Percentiles rank a stretch among this genome's conserved stretches.
phyloP scores from a whole-genome alignment of 2,329 filamentous ascomycete genomes.

The Xylariaceae sp. region DNA sequence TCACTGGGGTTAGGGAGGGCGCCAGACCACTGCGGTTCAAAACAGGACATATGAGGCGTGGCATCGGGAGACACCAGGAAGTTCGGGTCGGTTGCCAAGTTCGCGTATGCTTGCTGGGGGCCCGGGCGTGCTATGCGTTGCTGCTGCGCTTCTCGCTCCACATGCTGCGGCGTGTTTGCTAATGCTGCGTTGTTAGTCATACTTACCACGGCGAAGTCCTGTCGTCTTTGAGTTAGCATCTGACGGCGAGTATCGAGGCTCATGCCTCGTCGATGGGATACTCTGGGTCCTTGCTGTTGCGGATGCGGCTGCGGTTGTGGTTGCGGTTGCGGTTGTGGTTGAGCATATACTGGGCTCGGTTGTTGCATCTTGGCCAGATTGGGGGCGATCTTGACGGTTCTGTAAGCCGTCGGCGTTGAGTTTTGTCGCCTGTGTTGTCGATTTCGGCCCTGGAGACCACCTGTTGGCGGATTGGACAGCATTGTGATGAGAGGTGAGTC shows the following conservation, averaged over 20 bases:
- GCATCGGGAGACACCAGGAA: conserved; percentile 55
- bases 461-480: conserved; percentile 68
- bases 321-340: conserved; percentile 26
- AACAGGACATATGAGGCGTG: conserved; percentile 52
- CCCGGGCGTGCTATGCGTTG: conserved; percentile 79
- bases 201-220: conserved; percentile 52
- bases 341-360: conserved; percentile 33
- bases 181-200: conserved; percentile 55
- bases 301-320: conserved; percentile 27
- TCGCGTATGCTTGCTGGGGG: conserved; percentile 41
- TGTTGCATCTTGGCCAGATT: conserved; percentile 58
- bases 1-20: conserved; percentile 26
- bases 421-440: conserved; percentile 81
- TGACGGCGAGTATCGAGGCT: conserved; percentile 72
- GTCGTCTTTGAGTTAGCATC: conserved; percentile 39
- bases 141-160: conserved; percentile 86
- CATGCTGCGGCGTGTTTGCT: conserved; percentile 65
- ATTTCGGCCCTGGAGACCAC: conserved; percentile 68
- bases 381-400: conserved; percentile 64
- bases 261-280: conserved; percentile 73
- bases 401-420: conserved; percentile 76
- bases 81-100: conserved; percentile 45
- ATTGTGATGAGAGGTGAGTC: conserved; percentile 69
- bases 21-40: conserved; percentile 46
- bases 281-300: conserved; percentile 31